Evolutionary conservation across 768 basidiomycete genomes (phyloP).

Genomic region (Daedaleopsis sinensis): DNA sequence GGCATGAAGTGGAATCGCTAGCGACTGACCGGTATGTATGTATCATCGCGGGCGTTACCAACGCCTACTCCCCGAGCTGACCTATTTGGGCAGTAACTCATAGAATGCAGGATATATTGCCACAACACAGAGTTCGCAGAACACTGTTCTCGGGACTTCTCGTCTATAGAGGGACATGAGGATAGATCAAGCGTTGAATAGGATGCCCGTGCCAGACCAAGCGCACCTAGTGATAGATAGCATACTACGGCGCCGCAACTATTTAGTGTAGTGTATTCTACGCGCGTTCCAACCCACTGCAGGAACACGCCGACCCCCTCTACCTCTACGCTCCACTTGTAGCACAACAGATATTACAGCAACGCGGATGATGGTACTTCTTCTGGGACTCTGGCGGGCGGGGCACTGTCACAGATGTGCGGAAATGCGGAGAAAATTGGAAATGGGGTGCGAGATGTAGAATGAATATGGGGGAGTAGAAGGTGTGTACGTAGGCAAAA

Average conservation of each 20-base stretch:
- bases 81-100: not conserved
- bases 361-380: not conserved
- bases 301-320: too few species aligned
- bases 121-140: not conserved
- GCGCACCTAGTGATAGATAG: not conserved
- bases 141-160: not conserved
- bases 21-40: too few species aligned
- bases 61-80: too few species aligned
- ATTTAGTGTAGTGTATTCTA: not conserved
- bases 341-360: not conserved
- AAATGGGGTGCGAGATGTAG: not conserved
- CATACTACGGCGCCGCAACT: not conserved
- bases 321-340: too few species aligned
- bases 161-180: not conserved
- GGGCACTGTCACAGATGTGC: not conserved
- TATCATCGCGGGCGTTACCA: too few species aligned
- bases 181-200: not conserved
- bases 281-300: not conserved
- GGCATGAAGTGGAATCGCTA: not conserved
- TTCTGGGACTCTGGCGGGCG: not conserved
- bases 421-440: not conserved
- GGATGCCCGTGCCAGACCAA: not conserved
- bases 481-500: not conserved
- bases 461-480: not conserved
- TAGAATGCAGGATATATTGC: not conserved